Conservation (phyloP, 169 alveolate species). For the Cryptosporidium bovis region DNA sequence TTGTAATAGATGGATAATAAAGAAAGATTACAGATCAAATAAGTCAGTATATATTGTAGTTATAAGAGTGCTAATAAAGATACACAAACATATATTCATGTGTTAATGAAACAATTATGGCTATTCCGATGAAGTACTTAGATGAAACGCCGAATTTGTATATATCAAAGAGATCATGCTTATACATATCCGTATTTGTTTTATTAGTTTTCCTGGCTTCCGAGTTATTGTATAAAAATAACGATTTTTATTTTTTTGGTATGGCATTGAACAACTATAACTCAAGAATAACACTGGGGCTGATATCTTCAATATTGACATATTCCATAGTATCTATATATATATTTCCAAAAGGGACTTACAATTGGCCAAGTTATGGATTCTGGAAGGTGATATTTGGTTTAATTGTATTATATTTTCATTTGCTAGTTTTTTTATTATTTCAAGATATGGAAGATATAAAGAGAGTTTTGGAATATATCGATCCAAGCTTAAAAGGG, state of each 20-base stretch:
- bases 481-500: constrained; percentile 84
- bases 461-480: constrained; percentile 75
- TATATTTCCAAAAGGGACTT: constrained; percentile 76
- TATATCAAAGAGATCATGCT: not conserved
- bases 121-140: not conserved
- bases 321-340: not conserved
- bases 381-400: constrained; percentile 78
- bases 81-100: too few species aligned
- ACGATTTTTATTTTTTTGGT: not conserved
- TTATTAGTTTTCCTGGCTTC: constrained; percentile 15
- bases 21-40: too few species aligned
- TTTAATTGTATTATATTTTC: constrained; percentile 67
- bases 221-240: constrained; percentile 5
- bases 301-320: not conserved
- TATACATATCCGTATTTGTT: constrained; percentile 7
- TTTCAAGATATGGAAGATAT: constrained; percentile 77
- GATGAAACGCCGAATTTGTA: not conserved
- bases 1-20: too few species aligned
- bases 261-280: not conserved
- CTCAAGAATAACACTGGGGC: constrained; percentile 4
- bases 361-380: constrained; percentile 74
- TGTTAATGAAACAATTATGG: too few species aligned
- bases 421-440: constrained; percentile 74
- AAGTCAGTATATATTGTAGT: too few species aligned
- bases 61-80: too few species aligned